These are phyloP conservation scores for Cryphonectria japonica DNA, from an alignment of 2,329 filamentous ascomycete genomes.

Conservation along the genomic window DNA sequence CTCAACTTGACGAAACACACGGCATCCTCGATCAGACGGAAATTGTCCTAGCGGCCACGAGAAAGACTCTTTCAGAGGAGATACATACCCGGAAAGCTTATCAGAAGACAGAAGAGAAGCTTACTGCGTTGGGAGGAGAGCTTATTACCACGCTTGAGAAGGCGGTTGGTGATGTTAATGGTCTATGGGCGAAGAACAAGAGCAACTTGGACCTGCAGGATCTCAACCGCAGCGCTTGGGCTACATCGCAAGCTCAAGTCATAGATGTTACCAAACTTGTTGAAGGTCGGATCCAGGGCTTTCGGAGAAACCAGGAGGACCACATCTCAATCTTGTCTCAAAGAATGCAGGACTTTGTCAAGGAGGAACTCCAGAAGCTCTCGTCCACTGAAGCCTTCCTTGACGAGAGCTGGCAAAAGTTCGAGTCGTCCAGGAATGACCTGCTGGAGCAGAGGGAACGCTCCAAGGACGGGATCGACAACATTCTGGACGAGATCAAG, in stretches of 20 bases:
- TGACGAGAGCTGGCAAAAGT: slow-evolving; percentile 67
- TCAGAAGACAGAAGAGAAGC: slow-evolving; percentile 78
- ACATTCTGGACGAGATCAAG: slow-evolving; percentile 90
- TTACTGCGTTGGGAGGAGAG: slow-evolving; percentile 72
- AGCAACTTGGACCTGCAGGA: slow-evolving; percentile 83
- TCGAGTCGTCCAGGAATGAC: slow-evolving; percentile 69
- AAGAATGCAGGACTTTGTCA: slow-evolving; percentile 78
- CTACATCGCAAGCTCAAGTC: slow-evolving; percentile 74
- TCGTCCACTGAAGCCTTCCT: slow-evolving; percentile 71
- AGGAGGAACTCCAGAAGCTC: slow-evolving; percentile 73
- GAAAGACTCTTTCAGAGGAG: slow-evolving; percentile 78
- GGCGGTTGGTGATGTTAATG: slow-evolving; percentile 79
- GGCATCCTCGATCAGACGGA: slow-evolving; percentile 86
- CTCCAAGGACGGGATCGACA: slow-evolving; percentile 84
- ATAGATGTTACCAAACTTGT: slow-evolving; percentile 76
- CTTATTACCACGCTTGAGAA: slow-evolving; percentile 77
- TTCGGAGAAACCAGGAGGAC: slow-evolving; percentile 72
- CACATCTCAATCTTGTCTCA: slow-evolving; percentile 69
- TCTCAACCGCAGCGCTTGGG: slow-evolving; percentile 80
- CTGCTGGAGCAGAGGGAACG: slow-evolving; percentile 69
- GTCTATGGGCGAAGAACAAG: slow-evolving; percentile 83
- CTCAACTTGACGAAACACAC: slow-evolving; percentile 77
- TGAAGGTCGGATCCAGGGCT: slow-evolving; percentile 72
- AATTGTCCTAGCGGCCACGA: slow-evolving; percentile 76
- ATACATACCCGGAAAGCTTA: slow-evolving; percentile 80